Conservation (phyloP, 2,329 filamentous ascomycete genomes). For the Talaromyces sp. region DNA sequence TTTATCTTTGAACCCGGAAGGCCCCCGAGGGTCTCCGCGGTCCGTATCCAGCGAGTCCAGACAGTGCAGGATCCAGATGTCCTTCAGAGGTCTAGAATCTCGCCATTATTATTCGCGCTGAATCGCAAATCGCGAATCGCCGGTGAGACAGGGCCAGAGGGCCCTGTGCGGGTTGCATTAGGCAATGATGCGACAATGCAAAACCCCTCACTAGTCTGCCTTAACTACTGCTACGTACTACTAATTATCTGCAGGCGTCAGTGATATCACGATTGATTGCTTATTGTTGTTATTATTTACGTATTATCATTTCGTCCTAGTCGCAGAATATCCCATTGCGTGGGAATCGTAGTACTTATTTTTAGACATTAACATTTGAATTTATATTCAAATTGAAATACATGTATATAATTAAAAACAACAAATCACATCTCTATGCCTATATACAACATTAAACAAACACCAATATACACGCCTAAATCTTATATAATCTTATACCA, state of each 20-base stretch:
- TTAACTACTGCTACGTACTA: too few species aligned
- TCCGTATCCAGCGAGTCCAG: neutral
- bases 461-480: neutral
- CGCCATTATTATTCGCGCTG: too few species aligned
- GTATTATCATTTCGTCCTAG: neutral
- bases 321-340: neutral
- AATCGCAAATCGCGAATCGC: too few species aligned
- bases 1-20: too few species aligned
- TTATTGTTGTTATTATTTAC: neutral
- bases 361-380: neutral
- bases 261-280: neutral
- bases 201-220: neutral
- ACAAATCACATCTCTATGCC: neutral
- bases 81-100: too few species aligned
- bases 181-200: neutral
- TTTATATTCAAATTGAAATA: too few species aligned
- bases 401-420: too few species aligned
- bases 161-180: neutral
- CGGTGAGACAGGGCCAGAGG: neutral
- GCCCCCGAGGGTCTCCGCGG: too few species aligned
- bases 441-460: neutral
- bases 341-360: neutral
- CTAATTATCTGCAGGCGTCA: neutral
- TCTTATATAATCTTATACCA: conserved; percentile 44
- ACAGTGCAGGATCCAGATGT: too few species aligned